phyloP scores from a whole-genome alignment of 208 protist genomes.

The Crithidia thermophila region DNA sequence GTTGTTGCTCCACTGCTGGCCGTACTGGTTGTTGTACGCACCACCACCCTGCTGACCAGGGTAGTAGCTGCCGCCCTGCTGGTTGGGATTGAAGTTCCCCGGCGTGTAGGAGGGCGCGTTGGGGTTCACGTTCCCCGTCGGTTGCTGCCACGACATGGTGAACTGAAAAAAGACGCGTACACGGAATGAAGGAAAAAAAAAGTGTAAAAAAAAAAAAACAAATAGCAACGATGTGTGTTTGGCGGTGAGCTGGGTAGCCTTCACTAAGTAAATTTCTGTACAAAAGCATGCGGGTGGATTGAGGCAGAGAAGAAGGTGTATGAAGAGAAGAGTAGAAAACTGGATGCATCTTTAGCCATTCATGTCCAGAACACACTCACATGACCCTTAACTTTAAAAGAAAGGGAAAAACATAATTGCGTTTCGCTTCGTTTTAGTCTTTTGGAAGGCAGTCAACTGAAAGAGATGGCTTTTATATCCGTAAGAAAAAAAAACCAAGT shows the following conservation, averaged over 20 bases:
- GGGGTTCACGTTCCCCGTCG: constrained; percentile 58
- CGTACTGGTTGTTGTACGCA: not conserved
- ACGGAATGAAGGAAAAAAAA: not conserved
- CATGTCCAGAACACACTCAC: no score
- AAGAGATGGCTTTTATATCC: no score
- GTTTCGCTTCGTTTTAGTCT: no score
- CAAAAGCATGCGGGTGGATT: not conserved
- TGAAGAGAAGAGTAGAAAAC: not conserved
- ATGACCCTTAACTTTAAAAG: no score
- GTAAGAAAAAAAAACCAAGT: no score
- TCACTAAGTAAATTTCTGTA: no score
- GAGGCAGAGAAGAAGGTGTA: not conserved
- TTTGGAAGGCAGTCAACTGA: no score
- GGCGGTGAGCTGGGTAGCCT: no score
- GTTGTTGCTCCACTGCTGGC: constrained; percentile 18
- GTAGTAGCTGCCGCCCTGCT: constrained; percentile 42
- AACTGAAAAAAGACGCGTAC: constrained; percentile 1
- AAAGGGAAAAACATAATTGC: no score
- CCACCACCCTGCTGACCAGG: constrained; percentile 5
- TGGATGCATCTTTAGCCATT: no score
- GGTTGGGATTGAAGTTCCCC: constrained; percentile 20
- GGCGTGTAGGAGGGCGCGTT: constrained; percentile 38
- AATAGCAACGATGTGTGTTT: no score
- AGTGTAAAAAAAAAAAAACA: not conserved
- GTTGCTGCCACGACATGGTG: constrained; percentile 79